phyloP scores from a whole-genome alignment of 75 land plant species.

The Selaginella moellendorffii region DNA sequence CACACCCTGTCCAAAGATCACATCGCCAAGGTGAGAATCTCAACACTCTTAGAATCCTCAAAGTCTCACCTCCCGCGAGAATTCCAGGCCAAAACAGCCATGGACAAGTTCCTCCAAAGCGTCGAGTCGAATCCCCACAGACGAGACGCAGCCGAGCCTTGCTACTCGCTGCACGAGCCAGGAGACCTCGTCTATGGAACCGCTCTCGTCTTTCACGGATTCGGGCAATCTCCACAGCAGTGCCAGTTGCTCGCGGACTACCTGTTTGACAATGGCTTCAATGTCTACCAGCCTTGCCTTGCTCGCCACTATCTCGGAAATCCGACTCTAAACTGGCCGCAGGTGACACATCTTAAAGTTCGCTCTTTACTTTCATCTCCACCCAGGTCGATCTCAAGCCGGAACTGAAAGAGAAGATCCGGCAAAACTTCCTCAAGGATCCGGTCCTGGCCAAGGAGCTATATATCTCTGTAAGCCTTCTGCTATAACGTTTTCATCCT shows the following conservation, averaged over 20 bases:
- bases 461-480: slow-evolving; percentile 5
- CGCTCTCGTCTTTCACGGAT: slow-evolving; percentile 18
- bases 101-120: slow-evolving; percentile 13
- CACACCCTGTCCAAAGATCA: too few relatives aligned
- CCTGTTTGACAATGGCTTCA: slow-evolving; percentile 21
- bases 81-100: slow-evolving; percentile 15
- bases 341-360: too few relatives aligned
- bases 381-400: slow-evolving; percentile 15
- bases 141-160: slow-evolving; percentile 14
- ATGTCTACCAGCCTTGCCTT: slow-evolving; percentile 18
- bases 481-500: too few relatives aligned
- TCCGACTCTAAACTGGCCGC: slow-evolving; percentile 17
- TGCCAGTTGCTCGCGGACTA: slow-evolving; percentile 16
- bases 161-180: slow-evolving; percentile 17
- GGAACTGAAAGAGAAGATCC: slow-evolving; percentile 8
- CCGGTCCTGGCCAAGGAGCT: slow-evolving; percentile 10
- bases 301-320: slow-evolving; percentile 14
- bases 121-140: slow-evolving; percentile 3
- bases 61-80: too few relatives aligned
- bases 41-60: too few relatives aligned
- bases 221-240: slow-evolving; percentile 8
- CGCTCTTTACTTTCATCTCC: background rate
- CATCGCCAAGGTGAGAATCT: too few relatives aligned
- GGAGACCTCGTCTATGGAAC: slow-evolving; percentile 21
- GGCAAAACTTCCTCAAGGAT: slow-evolving; percentile 10